Base-by-base conservation (phyloP, 305 asterid genomes). In the Ruellia speciosa region DNA sequence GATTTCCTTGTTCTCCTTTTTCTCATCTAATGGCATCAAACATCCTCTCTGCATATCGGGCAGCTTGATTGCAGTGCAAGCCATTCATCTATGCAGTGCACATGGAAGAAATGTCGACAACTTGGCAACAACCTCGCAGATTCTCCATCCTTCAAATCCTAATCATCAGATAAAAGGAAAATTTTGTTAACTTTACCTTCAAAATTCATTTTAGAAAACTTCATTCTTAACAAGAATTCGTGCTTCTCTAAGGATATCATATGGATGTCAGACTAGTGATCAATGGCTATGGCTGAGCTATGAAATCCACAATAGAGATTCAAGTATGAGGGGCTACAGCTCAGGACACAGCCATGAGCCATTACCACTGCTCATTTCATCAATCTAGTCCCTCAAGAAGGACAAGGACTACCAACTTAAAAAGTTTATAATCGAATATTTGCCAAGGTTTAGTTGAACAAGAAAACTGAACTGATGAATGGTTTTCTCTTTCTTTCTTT, bases 81-180 rank as follows among this genome's bases (percentile, higher is more conserved):
- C 98, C 96, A 90, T 68, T 77, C 87, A 52, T 90, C 95, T 61
- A 87, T 73, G 81, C 98, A 90, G 0, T 70, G 64, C 18, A 58
- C 49, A 74, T 90, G 98, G 72, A 83, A 87, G 11, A 68, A 64
- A 75, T 90, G 98, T 50, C 77, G 47, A 52, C 98, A 90, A 11
- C 63, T 76, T 24, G 94, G 90, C 62, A 87, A 71, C 70, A 68
- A 28, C 43, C 84, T 76, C 31, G 77, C 73, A 43, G 53, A 62
- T n/a, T 87, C 98, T 57, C 95, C 83, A 14, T 76, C 72, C 69
- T 77, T 66, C 73, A 87, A 72, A 70, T 83, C 92, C 97, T 89
- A 56, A 7, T 33, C 8, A 71, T 39, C 9, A 12, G 6, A 18
- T n/a, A n/a, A 43, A 43, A 43, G 31, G 31, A 24, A 43, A 12